Evolutionary conservation across 345 rosid species (phyloP).

Genomic region (Pistacia atlantica): DNA sequence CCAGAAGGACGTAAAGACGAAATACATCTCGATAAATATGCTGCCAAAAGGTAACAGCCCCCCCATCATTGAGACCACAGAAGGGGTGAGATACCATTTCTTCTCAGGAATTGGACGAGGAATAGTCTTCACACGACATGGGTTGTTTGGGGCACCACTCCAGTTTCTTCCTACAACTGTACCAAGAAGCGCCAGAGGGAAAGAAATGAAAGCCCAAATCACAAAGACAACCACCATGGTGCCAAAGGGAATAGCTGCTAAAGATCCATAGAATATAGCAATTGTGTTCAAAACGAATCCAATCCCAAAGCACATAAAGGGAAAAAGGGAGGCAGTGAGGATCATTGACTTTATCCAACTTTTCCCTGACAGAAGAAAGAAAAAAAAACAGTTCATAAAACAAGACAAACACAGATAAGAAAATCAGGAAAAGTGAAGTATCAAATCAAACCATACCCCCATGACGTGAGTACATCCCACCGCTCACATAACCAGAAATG

Average conservation of each 20-base stretch:
- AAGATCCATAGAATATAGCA: slow-evolving; percentile 91
- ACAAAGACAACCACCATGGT: slow-evolving; percentile 90
- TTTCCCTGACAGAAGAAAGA: slow-evolving; percentile 58
- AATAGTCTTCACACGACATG: slow-evolving; percentile 95
- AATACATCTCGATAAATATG: slow-evolving; percentile 96
- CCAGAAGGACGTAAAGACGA: slow-evolving; percentile 98
- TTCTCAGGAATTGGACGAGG: slow-evolving; percentile 98
- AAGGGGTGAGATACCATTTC: slow-evolving; percentile 93
- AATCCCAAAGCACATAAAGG: slow-evolving; percentile 89
- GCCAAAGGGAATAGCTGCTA: slow-evolving; percentile 96
- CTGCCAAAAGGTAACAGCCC: slow-evolving; percentile 94
- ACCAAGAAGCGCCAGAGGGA: slow-evolving; percentile 93
- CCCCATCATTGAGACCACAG: slow-evolving; percentile 92
- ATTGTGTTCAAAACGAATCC: slow-evolving; percentile 85
- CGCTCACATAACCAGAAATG: slow-evolving; percentile 96
- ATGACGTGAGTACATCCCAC: slow-evolving; percentile 97
- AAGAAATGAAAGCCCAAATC: slow-evolving; percentile 94
- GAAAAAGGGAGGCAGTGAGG: slow-evolving; percentile 90
- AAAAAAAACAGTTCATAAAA: slow-evolving; percentile 2
- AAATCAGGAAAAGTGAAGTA: neutral
- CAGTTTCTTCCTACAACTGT: slow-evolving; percentile 93
- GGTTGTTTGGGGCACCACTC: slow-evolving; percentile 96
- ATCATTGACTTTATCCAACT: slow-evolving; percentile 95
- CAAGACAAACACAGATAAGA: slow-evolving; percentile 1
- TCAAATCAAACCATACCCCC: slow-evolving; percentile 66